Evolutionary conservation across 331 rosid genomes (phyloP).

Genomic region (Acacia pycnantha): DNA sequence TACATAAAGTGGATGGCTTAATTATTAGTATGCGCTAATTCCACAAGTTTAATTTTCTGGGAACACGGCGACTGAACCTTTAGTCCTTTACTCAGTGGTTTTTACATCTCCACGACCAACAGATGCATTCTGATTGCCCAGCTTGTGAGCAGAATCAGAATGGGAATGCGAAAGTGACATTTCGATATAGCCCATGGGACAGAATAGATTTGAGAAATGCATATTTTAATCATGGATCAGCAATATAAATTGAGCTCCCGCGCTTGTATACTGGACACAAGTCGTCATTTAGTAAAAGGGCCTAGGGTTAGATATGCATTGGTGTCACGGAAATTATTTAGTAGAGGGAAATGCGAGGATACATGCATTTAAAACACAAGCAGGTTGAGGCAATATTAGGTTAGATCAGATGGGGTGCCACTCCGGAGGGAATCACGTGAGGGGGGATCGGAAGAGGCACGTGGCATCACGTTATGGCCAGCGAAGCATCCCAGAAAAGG

Average conservation of each 20-base stretch:
- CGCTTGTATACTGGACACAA: neutral
- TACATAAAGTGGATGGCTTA: neutral
- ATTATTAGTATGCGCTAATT: neutral
- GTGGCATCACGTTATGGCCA: slow-evolving; percentile 51
- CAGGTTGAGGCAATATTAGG: neutral
- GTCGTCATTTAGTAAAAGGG: neutral
- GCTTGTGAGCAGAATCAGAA: neutral
- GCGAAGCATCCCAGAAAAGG: slow-evolving; percentile 32
- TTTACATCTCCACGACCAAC: neutral
- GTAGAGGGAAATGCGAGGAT: neutral
- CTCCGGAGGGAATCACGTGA: slow-evolving; percentile 44
- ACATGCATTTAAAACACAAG: neutral
- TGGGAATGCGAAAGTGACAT: neutral
- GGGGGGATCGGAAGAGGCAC: slow-evolving; percentile 39
- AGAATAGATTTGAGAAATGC: no score
- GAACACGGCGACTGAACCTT: neutral
- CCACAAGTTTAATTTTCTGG: neutral
- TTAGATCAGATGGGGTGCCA: neutral
- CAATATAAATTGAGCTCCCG: neutral
- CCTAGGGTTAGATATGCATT: neutral
- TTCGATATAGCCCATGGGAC: no score
- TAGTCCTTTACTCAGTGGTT: neutral
- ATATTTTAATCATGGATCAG: neutral
- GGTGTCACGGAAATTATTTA: neutral
- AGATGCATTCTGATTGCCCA: neutral